These are phyloP conservation scores for Zygoascus tannicola DNA, from an alignment of 805 yeast species.

Conservation along the genomic window DNA sequence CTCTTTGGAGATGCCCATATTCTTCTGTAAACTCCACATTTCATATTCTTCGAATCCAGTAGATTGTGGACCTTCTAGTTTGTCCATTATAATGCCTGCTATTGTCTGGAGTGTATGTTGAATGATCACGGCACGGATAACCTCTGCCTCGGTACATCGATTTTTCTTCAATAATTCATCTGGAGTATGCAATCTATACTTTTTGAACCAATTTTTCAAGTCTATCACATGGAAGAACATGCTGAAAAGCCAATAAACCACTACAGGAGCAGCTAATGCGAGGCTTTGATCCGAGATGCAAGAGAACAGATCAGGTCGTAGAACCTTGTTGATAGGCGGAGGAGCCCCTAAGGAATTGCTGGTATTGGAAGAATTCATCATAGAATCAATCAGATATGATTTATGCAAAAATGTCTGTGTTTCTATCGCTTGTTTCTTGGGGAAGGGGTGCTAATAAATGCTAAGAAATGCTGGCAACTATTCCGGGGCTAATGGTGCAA, in stretches of 20 bases:
- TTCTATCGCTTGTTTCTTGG: no score
- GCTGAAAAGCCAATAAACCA: slow-evolving; percentile 78
- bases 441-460: no score
- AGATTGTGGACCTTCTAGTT: slow-evolving; percentile 40
- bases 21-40: slow-evolving; percentile 37
- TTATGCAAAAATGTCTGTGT: not conserved
- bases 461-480: no score
- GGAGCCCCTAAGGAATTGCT: not conserved
- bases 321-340: slow-evolving; percentile 5
- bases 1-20: slow-evolving; percentile 24
- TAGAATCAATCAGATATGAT: not conserved
- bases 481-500: no score
- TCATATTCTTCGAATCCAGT: slow-evolving; percentile 44
- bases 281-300: slow-evolving; percentile 61
- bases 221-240: slow-evolving; percentile 68
- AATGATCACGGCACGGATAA: slow-evolving; percentile 67
- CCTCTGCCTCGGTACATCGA: slow-evolving; percentile 60
- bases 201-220: slow-evolving; percentile 62
- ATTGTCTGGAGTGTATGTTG: slow-evolving; percentile 80
- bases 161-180: slow-evolving; percentile 74
- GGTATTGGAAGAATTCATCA: not conserved
- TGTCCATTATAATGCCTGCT: slow-evolving; percentile 50
- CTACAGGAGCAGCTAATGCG: slow-evolving; percentile 66
- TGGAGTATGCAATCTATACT: slow-evolving; percentile 84
- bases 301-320: slow-evolving; percentile 32